Evolutionary conservation across 2,329 filamentous ascomycete species (phyloP).

Genomic region (Fusarium sp.): DNA sequence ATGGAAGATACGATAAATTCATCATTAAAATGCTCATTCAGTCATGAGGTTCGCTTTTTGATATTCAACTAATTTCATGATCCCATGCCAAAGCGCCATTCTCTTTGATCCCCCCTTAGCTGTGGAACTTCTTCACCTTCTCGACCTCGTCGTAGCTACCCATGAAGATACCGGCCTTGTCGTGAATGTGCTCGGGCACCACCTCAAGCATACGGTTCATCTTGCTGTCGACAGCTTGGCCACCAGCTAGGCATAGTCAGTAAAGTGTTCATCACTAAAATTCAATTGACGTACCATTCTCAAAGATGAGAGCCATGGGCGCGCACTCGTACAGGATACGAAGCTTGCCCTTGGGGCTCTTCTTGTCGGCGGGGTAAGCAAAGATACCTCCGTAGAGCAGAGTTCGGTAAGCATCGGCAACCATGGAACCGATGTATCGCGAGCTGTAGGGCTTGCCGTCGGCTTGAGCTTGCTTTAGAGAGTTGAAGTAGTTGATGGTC

Average conservation of each 20-base stretch:
- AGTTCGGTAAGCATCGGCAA: constrained; percentile 96
- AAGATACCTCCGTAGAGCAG: constrained; percentile 96
- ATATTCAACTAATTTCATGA: constrained; percentile 33
- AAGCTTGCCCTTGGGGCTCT: constrained; percentile 98
- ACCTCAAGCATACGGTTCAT: constrained; percentile 93
- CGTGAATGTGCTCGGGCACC: constrained; percentile 91
- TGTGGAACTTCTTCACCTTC: constrained; percentile 89
- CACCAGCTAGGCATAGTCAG: constrained; percentile 73
- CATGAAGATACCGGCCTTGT: constrained; percentile 94
- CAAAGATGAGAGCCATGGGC: constrained; percentile 98
- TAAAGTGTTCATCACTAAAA: not conserved
- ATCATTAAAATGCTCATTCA: constrained; percentile 42
- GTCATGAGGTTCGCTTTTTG: constrained; percentile 36
- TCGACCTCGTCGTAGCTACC: constrained; percentile 95
- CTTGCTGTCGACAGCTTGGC: constrained; percentile 88
- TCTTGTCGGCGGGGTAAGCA: constrained; percentile 96
- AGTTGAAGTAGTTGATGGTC: constrained; percentile 88
- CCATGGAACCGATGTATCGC: constrained; percentile 97
- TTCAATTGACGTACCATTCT: constrained; percentile 77
- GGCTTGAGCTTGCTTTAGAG: constrained; percentile 80
- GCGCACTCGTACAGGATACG: constrained; percentile 98
- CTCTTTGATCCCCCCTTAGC: constrained; percentile 25
- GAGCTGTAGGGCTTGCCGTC: constrained; percentile 90
- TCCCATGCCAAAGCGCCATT: constrained; percentile 23
- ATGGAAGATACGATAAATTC: constrained; percentile 20